Percentiles rank a stretch among this genome's conserved stretches.
Evolutionary conservation across 2,329 filamentous ascomycete genomes (phyloP).

Genomic region (Mycosphaerella arachidis): DNA sequence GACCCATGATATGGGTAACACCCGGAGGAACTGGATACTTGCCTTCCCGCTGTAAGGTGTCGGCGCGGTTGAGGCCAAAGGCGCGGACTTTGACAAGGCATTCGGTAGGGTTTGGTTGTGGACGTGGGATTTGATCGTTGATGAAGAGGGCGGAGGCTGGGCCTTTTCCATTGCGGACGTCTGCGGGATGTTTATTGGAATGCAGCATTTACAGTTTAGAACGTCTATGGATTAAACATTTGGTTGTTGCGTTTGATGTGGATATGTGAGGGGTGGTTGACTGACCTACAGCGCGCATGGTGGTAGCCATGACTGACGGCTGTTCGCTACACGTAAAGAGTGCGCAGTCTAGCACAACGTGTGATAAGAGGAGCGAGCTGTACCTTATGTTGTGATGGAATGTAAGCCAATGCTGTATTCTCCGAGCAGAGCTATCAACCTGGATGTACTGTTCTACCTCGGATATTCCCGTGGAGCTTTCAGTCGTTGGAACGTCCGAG

Average conservation of each 20-base stretch:
- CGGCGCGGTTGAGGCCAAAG: conserved; percentile 68
- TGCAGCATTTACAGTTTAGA: too few species aligned
- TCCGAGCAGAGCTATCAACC: neutral
- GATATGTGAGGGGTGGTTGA: neutral
- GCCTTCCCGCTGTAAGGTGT: conserved; percentile 68
- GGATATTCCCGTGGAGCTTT: neutral
- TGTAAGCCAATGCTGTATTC: neutral
- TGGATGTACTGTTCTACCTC: neutral
- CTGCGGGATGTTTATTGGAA: conserved; percentile 30
- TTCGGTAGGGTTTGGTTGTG: conserved; percentile 53
- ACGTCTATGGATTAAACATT: too few species aligned
- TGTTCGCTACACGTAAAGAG: neutral
- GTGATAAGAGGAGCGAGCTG: neutral
- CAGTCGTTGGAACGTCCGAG: neutral
- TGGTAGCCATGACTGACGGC: neutral
- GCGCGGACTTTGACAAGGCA: conserved; percentile 70
- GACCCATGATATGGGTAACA: conserved; percentile 65
- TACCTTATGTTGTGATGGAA: neutral
- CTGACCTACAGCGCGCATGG: neutral
- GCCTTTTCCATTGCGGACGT: conserved; percentile 52
- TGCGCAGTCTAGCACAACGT: too few species aligned
- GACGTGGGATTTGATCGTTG: conserved; percentile 45
- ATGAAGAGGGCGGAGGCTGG: conserved; percentile 52
- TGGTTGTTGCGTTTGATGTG: neutral
- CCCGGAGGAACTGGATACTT: conserved; percentile 63